Evolutionary conservation across 768 basidiomycete species (phyloP), one percentile per base, ranked within the genome.

Genomic region (Russula brevipes): DNA sequence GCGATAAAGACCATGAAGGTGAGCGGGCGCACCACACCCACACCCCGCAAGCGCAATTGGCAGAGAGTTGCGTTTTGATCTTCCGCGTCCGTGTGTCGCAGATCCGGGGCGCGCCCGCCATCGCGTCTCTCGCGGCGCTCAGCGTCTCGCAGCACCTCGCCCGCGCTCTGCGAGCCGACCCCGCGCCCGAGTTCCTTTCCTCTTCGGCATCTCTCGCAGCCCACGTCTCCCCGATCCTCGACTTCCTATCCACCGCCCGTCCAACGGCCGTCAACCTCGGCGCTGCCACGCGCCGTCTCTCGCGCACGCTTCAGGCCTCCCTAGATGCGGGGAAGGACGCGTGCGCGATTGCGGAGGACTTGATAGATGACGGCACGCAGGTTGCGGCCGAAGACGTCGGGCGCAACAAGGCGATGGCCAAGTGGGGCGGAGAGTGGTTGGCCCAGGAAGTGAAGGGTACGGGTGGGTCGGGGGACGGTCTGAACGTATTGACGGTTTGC

Each of bases 1-100:
- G 95, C 94, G 17, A 98, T 98, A 76, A 95, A 92, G 76, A 81
- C 87, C 16, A 98, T 98, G 95, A 95, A 94, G 82, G 93, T 87
- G 61, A 19, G 72, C 65, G 47, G 24, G 19, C 24, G 12, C 46
- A n/a, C 7, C 41, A 39, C 30, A 4, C n/a, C 45, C 39, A 5
- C 10, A 5, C 50, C 24, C 58, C n/a, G n/a, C 12, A 12, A 9
- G 11, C 17, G 24, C 42, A n/a, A 6, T 17, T 24, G 24, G 9
- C 24, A 50, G 19, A 36, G 17, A 3, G 11, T 5, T 24, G 24
- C 24, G 24, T 24, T 24, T 24, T 24, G 24, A 24, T 24, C 24
- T 24, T 24, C 24, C 24, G 24, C 24, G 42, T 54, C 49, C n/a
- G 42, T 45, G 12, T 45, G 30, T 9, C 39, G 24, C 65, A 87